Evolutionary conservation across 2,329 filamentous ascomycete genomes (phyloP).

Genomic region (Trichoderma lentiforme): DNA sequence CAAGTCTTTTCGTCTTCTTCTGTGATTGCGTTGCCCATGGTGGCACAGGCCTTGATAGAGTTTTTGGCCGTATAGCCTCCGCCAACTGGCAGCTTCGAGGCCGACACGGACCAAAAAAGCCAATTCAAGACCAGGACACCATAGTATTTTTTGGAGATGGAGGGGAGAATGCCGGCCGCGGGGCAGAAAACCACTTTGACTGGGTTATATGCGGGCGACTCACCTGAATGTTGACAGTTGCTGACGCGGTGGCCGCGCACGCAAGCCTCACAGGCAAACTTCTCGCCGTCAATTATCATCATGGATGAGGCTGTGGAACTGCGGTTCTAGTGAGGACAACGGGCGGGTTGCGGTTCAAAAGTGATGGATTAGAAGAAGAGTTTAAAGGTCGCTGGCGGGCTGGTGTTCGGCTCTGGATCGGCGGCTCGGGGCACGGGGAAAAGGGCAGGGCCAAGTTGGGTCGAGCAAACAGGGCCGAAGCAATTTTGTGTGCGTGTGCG

Average conservation of each 20-base stretch:
- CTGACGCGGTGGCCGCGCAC: constrained; percentile 97
- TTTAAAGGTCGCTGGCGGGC: constrained; percentile 11
- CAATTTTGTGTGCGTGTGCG: constrained; percentile 12
- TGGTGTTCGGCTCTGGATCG: constrained; percentile 18
- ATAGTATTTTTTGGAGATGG: constrained; percentile 7
- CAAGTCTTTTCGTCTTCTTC: not conserved
- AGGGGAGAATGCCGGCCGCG: constrained; percentile 8
- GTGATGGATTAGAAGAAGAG: constrained; percentile 16
- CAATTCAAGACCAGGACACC: constrained; percentile 4
- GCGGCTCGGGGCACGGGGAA: constrained; percentile 16
- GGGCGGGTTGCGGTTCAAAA: not conserved
- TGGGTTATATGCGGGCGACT: constrained; percentile 39
- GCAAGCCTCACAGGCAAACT: constrained; percentile 97
- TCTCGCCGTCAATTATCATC: constrained; percentile 92
- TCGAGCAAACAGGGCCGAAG: constrained; percentile 9
- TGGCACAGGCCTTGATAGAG: not conserved
- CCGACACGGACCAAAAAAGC: not conserved
- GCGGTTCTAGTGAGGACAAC: not conserved
- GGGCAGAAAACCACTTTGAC: not conserved
- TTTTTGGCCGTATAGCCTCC: not conserved
- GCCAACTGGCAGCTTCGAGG: not conserved
- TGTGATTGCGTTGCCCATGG: not conserved
- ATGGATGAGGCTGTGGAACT: constrained; percentile 14
- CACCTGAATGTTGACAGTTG: constrained; percentile 95
- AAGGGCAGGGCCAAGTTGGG: constrained; percentile 10